Base-by-base conservation (phyloP, 2,329 filamentous ascomycete species). In the Cryoendolithus antarcticus region DNA sequence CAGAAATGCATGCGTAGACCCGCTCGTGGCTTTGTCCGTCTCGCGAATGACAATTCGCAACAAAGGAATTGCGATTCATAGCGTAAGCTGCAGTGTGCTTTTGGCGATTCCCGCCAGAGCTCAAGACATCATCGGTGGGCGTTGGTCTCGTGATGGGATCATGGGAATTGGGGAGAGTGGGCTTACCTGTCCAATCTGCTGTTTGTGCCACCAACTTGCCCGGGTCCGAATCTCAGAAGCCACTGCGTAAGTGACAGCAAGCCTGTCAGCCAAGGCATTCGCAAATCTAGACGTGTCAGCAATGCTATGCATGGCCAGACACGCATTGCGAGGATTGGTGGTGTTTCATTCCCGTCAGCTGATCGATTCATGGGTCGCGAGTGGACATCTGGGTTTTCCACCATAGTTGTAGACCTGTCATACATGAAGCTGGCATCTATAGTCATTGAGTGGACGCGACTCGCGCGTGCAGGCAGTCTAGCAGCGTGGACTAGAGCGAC, bases 261-360 rank as follows among this genome's bases (percentile, higher is more conserved):
- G 56, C 85, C 85, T 56, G 71, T 72, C 41, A 94, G 72, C 89
- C 89, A 96, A 47, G 89, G 89, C 86, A 94, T 93, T 61, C 86
- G 82, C 48, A 67, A 62, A 49, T 80, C 71, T 55, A 94, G 63
- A 67, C 86, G 78, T 50, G 86, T 63, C 46, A 93, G 62, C 58
- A 76, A 78, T 45, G 77, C 78, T 41, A 80, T 60, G 62, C 82
- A 84, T 52, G 77, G 69, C 78, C 83, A 94, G 38, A 85, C 59
- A 52, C 74, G 76, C 71, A 91, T 94, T 48, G 74, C 72, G 44
- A 91, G 64, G 50, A 95, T 72, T 38, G 86, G 81, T 58, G 24
- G 24, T 27, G 24, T 7, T 27, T 8, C 24, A 27, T 27, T 8
- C 7, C 24, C 24, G 5, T 8, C 7, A 27, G 24, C 24, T 27